These are phyloP conservation scores for Trichocomaceae sp. DNA, from an alignment of 2,329 filamentous ascomycete species.

Conservation along the genomic window DNA sequence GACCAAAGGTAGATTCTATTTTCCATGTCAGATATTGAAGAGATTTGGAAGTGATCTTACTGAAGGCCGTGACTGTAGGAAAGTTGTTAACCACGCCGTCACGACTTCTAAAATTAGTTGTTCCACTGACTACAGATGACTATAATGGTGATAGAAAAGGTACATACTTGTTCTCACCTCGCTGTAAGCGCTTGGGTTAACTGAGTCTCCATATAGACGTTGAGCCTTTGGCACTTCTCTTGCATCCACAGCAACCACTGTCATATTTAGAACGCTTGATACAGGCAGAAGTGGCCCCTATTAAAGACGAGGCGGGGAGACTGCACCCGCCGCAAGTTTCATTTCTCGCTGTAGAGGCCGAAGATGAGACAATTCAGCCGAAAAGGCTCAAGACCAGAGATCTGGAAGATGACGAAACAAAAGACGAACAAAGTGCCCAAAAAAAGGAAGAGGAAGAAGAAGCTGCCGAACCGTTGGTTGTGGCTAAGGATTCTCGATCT, in stretches of 20 bases:
- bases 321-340: constrained; percentile 67
- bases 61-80: constrained; percentile 40
- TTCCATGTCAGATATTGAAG: background rate
- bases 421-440: constrained; percentile 38
- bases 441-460: constrained; percentile 29
- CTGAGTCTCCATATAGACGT: constrained; percentile 42
- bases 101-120: constrained; percentile 69
- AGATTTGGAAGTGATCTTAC: background rate
- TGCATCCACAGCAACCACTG: constrained; percentile 84
- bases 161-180: constrained; percentile 10
- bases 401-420: constrained; percentile 10
- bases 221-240: constrained; percentile 76
- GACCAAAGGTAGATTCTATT: constrained; percentile 52
- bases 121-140: constrained; percentile 62
- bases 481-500: constrained; percentile 32
- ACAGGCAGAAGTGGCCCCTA: constrained; percentile 72
- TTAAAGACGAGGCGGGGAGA: constrained; percentile 55
- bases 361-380: constrained; percentile 49
- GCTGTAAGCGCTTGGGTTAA: background rate
- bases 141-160: constrained; percentile 51
- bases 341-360: constrained; percentile 72
- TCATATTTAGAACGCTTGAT: constrained; percentile 86
- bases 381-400: constrained; percentile 14
- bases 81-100: constrained; percentile 76
- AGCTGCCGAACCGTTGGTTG: constrained; percentile 4